Base-by-base conservation (phyloP, 345 rosid species). In the Corymbia maculata region DNA sequence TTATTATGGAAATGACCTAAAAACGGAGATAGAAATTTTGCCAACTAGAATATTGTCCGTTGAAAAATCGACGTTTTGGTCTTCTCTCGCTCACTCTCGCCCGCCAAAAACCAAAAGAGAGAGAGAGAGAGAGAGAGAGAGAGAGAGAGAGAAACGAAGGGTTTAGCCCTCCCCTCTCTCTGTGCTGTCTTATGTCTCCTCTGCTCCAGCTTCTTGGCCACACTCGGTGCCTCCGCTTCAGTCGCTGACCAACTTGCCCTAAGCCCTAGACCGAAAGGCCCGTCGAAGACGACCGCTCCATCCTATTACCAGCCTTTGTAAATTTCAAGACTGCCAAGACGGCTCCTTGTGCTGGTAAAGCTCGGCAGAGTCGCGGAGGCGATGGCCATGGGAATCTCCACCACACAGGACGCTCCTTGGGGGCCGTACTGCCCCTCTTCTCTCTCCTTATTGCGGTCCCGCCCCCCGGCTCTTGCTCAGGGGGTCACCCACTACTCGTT, bases 361-460 rank as follows among this genome's bases (percentile, higher is more conserved):
- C 95, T 95, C 95, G 95, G 94, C 82, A 90, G 90, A 87, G 89
- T 95, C 88, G 86, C 91, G 32, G 91, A 89, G 85, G 52, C 66
- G 86, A 88, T 91, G 90, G 95, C 95, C 85, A 94, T 95, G 95
- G 97, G 95, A 89, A 86, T 93, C 52, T 51, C 6, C 92, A 51
- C 52, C 52, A 91, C 75, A 47, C 86, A 68, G 57, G 93, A 90
- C 55, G 75, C 86, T 86, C 91, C 94, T 47, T 86, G 91, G 86
- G 87, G 93, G 51, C 95, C 94, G 3, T 57, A 92, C 66, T 88
- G 89, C 90, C 93, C 94, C 84, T 89, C 94, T 32, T 86, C 91
- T 86, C 90, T 89, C 82, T 88, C 89, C 88, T 68, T 90, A 52
- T 90, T 90, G 51, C 91, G 89, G 55, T 88, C 92, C 85, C 90